These are phyloP conservation scores for Corylus avellana DNA, from an alignment of 306 rosid genomes.

Conservation along the genomic window DNA sequence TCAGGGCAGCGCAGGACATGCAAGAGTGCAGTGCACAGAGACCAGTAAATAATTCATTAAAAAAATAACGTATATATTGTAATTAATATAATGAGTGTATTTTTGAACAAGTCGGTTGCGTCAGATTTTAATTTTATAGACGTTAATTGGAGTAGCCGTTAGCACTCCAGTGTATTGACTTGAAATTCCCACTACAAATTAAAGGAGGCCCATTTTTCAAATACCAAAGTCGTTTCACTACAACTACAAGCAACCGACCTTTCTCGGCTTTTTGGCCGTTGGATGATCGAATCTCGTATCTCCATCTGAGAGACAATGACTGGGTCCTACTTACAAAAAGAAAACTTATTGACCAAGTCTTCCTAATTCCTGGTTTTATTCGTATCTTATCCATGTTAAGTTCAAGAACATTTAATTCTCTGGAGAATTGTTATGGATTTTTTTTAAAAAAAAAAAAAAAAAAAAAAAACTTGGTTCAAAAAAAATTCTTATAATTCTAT, in stretches of 20 bases:
- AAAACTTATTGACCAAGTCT: neutral
- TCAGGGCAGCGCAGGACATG: neutral
- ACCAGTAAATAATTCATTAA: neutral
- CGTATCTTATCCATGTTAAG: no score
- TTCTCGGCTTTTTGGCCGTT: neutral
- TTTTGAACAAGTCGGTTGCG: neutral
- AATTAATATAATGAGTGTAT: neutral
- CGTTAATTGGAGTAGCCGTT: conserved; percentile 19
- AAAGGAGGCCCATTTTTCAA: neutral
- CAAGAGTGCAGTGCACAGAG: neutral
- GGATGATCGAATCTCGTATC: neutral
- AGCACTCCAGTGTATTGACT: neutral
- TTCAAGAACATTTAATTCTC: no score
- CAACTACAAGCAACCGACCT: neutral
- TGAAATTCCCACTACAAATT: neutral
- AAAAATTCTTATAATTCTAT: no score
- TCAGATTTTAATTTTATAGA: conserved; percentile 9
- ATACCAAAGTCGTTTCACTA: neutral
- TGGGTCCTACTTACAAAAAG: neutral
- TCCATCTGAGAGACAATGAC: neutral
- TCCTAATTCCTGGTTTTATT: no score
- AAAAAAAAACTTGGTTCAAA: no score
- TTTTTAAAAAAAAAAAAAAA: no score
- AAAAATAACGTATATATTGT: neutral
- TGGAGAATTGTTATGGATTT: no score